A percentile compares a stretch with the other conserved stretches of the same genome.
Evolutionary conservation across 305 asterid genomes (phyloP).

Genomic region (Fraxinus latifolia): DNA sequence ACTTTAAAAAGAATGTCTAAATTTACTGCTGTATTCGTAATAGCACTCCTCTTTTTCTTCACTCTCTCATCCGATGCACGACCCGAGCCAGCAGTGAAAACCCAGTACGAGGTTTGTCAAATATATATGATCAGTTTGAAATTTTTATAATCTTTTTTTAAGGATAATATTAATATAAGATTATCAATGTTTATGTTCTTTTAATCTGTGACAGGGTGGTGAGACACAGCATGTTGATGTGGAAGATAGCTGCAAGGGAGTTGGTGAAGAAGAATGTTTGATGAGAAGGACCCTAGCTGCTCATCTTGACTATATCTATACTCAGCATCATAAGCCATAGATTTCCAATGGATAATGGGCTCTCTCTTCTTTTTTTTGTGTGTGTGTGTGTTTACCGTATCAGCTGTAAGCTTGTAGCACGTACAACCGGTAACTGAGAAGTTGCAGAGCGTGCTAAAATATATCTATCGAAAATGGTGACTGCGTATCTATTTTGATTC

Average conservation of each 20-base stretch:
- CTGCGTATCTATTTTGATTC: neutral
- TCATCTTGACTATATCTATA: constrained; percentile 71
- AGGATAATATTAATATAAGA: neutral
- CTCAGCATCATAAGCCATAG: constrained; percentile 57
- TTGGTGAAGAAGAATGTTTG: constrained; percentile 63
- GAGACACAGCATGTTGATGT: constrained; percentile 17
- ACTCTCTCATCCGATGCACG: constrained; percentile 47
- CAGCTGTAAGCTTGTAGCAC: neutral
- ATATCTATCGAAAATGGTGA: neutral
- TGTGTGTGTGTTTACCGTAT: neutral
- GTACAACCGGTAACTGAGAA: neutral
- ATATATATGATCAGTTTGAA: neutral
- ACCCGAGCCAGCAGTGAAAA: constrained; percentile 28
- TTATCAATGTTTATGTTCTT: neutral
- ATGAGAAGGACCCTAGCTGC: constrained; percentile 61
- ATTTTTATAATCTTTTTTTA: too few relatives aligned
- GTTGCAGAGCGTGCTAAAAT: neutral
- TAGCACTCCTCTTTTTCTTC: constrained; percentile 50
- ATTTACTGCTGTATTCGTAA: constrained; percentile 33
- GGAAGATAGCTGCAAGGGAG: constrained; percentile 51
- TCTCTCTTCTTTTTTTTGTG: neutral
- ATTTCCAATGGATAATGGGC: neutral
- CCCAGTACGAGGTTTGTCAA: constrained; percentile 32
- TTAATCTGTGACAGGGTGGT: constrained; percentile 26
- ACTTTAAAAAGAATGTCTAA: constrained; percentile 38